phyloP scores from a whole-genome alignment of 2,329 filamentous ascomycete species.

The Didymellaceae sp. region DNA sequence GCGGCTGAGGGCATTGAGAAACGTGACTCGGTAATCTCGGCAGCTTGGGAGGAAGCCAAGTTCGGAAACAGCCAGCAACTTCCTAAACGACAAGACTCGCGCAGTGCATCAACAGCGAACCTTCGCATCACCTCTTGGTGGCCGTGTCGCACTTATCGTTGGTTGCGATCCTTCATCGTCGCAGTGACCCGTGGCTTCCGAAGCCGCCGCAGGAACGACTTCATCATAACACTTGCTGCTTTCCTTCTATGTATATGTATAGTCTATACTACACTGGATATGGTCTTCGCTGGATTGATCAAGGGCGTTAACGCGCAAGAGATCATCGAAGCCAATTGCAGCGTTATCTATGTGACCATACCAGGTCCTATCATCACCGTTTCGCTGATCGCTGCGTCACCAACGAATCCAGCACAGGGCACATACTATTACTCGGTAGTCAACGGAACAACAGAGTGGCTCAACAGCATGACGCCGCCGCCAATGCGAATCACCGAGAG shows the following conservation, averaged over 20 bases:
- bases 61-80: neutral
- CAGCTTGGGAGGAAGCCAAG: neutral
- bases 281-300: conserved; percentile 25
- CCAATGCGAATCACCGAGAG: conserved; percentile 25
- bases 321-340: conserved; percentile 35
- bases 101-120: neutral
- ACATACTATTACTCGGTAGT: conserved; percentile 46
- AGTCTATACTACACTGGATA: conserved; percentile 30
- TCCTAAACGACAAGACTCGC: neutral
- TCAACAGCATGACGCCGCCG: conserved; percentile 38
- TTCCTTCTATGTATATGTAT: conserved; percentile 18
- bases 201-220: conserved; percentile 22
- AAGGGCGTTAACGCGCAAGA: conserved; percentile 34
- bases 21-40: conserved; percentile 24
- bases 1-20: neutral
- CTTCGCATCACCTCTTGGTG: conserved; percentile 23
- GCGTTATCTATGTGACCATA: conserved; percentile 42
- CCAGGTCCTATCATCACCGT: conserved; percentile 42
- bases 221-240: conserved; percentile 21
- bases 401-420: conserved; percentile 32
- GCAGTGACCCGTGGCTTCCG: conserved; percentile 18
- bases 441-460: conserved; percentile 43
- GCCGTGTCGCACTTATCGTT: conserved; percentile 21
- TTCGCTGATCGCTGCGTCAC: conserved; percentile 35
- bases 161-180: conserved; percentile 3